A percentile compares a stretch with the other conserved stretches of the same genome.
These are phyloP conservation scores for Argentina anserina DNA, from an alignment of 306 rosid genomes.

Conservation along the genomic window DNA sequence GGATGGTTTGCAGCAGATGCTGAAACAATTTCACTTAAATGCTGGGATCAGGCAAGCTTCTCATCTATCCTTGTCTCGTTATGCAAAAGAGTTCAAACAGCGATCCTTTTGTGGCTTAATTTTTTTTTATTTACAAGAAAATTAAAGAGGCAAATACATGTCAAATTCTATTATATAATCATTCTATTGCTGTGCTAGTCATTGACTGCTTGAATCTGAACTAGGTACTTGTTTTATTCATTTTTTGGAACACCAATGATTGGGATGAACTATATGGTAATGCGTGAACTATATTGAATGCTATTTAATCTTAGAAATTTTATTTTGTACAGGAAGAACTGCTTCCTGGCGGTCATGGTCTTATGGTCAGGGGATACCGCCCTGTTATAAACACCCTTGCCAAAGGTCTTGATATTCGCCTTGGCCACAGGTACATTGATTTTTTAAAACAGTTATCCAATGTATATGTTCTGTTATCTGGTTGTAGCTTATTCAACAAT, in stretches of 20 bases:
- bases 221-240: background rate
- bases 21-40: slow-evolving; percentile 78
- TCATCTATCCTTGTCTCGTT: background rate
- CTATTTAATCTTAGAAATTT: background rate
- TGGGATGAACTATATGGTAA: background rate
- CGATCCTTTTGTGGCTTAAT: background rate
- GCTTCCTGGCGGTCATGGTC: slow-evolving; percentile 99
- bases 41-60: slow-evolving; percentile 87
- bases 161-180: background rate
- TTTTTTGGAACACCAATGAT: background rate
- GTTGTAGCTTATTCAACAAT: slow-evolving; percentile 16
- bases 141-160: background rate
- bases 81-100: background rate
- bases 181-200: background rate
- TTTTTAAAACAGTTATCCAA: background rate
- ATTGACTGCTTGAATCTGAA: background rate
- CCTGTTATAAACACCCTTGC: slow-evolving; percentile 94
- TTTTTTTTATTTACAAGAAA: background rate
- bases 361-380: slow-evolving; percentile 91
- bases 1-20: slow-evolving; percentile 99
- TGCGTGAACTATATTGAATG: background rate
- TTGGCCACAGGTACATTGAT: slow-evolving; percentile 65
- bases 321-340: slow-evolving; percentile 62
- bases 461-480: slow-evolving; percentile 13
- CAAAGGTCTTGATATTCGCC: slow-evolving; percentile 88